Conservation (phyloP, 2,329 filamentous ascomycete species). For the Fusarium armeniacum region DNA sequence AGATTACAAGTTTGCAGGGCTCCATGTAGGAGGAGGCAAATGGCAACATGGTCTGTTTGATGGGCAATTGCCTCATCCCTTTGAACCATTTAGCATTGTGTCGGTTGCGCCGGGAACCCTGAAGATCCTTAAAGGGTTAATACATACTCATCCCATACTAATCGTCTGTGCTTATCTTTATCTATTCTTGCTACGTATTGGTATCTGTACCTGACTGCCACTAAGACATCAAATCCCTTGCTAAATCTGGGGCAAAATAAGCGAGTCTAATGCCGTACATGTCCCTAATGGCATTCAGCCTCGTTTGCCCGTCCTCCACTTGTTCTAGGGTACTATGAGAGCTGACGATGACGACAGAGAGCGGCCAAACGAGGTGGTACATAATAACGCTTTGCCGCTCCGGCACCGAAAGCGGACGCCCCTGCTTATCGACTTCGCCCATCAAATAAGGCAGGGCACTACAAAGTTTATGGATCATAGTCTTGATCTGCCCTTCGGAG, state of each 20-base stretch:
- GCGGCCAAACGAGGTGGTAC: slow-evolving; percentile 38
- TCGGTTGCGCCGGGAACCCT: not conserved
- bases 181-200: not conserved
- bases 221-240: slow-evolving; percentile 21
- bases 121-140: not conserved
- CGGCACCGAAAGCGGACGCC: slow-evolving; percentile 21
- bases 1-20: not conserved
- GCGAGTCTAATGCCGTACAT: slow-evolving; percentile 35
- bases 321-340: slow-evolving; percentile 20
- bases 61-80: not conserved
- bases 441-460: slow-evolving; percentile 25
- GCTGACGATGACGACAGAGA: slow-evolving; percentile 20
- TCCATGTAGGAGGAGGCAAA: not conserved
- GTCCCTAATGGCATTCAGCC: slow-evolving; percentile 24
- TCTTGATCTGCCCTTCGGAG: slow-evolving; percentile 18
- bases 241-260: slow-evolving; percentile 23
- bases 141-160: not conserved
- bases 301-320: slow-evolving; percentile 4
- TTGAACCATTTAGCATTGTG: not conserved
- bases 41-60: not conserved
- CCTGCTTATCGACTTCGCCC: slow-evolving; percentile 30
- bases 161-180: not conserved
- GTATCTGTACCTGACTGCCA: too few species aligned
- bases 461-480: slow-evolving; percentile 13
- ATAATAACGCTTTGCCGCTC: slow-evolving; percentile 28